phyloP scores from a whole-genome alignment of 352 stramenopile genomes.

The Globisporangium radiosum region DNA sequence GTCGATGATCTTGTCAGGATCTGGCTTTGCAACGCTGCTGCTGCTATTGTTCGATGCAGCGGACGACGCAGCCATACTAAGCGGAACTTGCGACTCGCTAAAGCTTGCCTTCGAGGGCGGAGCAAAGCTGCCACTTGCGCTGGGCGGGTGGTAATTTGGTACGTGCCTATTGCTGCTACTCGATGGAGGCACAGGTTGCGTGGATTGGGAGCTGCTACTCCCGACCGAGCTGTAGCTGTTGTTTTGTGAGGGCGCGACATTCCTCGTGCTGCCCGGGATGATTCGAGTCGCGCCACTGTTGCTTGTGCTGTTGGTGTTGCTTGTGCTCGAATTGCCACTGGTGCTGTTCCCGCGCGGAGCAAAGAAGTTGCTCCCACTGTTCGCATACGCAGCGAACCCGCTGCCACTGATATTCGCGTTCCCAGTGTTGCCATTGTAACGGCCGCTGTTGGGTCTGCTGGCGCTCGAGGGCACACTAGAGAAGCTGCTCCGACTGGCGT shows the following conservation, averaged over 20 bases:
- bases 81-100: too few species aligned
- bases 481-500: conserved; percentile 1
- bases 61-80: not conserved
- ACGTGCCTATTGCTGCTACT: too few species aligned
- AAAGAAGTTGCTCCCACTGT: not conserved
- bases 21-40: not conserved
- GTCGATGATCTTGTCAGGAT: not conserved
- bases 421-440: not conserved
- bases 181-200: not conserved
- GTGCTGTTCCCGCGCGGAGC: too few species aligned
- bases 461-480: not conserved
- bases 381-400: not conserved
- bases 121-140: not conserved
- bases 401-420: not conserved
- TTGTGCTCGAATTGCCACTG: not conserved
- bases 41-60: not conserved
- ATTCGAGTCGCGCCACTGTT: not conserved
- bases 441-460: not conserved
- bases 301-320: not conserved
- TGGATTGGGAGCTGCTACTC: not conserved
- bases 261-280: not conserved
- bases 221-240: not conserved
- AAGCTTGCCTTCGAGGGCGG: not conserved
- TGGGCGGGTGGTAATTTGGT: not conserved
- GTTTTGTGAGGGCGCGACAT: not conserved